phyloP scores from a whole-genome alignment of 2,329 filamentous ascomycete species.

The Scedosporium aurantiacum region DNA sequence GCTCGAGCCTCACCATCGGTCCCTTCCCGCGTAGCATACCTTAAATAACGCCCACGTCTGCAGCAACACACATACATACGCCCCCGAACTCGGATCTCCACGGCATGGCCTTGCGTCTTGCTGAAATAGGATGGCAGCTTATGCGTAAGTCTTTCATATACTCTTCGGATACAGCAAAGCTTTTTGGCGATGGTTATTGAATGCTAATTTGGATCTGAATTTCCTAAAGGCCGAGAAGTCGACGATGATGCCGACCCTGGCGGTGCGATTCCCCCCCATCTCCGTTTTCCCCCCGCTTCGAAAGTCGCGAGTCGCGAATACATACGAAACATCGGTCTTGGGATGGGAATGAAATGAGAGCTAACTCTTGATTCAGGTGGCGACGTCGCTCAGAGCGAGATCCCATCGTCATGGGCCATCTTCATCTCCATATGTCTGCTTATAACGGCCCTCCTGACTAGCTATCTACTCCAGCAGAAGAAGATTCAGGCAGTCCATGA shows the following conservation, averaged over 20 bases:
- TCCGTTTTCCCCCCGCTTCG: conserved; percentile 14
- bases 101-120: conserved; percentile 4
- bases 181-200: background rate
- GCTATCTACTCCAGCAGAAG: conserved; percentile 91
- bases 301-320: too few species aligned
- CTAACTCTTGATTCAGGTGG: conserved; percentile 29
- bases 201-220: background rate
- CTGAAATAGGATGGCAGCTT: conserved; percentile 10
- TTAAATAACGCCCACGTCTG: background rate
- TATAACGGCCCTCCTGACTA: conserved; percentile 89
- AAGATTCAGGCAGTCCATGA: conserved; percentile 97
- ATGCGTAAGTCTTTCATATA: conserved; percentile 8
- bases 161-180: background rate
- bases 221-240: conserved; percentile 8
- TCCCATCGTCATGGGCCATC: conserved; percentile 90
- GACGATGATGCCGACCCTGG: conserved; percentile 12
- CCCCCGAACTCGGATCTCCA: background rate
- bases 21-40: conserved; percentile 5
- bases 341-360: background rate
- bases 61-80: background rate
- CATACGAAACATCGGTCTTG: background rate
- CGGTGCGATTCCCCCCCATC: conserved; percentile 8
- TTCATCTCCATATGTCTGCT: conserved; percentile 94
- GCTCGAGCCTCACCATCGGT: conserved; percentile 5
- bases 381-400: conserved; percentile 83